These are phyloP conservation scores for Fusarium camptoceras DNA, from an alignment of 2,329 filamentous ascomycete genomes.

Conservation along the genomic window DNA sequence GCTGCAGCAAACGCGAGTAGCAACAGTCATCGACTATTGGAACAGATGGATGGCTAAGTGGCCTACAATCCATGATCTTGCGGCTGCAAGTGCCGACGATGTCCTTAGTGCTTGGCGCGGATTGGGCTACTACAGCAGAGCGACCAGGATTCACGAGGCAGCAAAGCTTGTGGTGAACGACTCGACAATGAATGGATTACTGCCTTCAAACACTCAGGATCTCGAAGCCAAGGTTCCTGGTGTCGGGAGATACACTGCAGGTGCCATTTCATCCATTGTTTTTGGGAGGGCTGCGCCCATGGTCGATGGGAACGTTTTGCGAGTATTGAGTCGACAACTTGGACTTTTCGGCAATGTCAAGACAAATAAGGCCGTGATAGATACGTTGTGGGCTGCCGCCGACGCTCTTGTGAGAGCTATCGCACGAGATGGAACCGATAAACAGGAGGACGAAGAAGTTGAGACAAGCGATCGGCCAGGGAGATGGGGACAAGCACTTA, in stretches of 20 bases:
- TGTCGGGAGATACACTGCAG: constrained; percentile 72
- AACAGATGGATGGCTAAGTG: constrained; percentile 70
- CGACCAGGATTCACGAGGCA: constrained; percentile 68
- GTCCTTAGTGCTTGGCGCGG: constrained; percentile 71
- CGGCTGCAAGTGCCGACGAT: constrained; percentile 64
- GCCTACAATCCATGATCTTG: constrained; percentile 69
- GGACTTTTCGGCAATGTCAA: constrained; percentile 69
- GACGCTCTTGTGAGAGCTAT: constrained; percentile 65
- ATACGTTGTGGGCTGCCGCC: constrained; percentile 69
- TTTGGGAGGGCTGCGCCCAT: constrained; percentile 70
- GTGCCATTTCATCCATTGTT: constrained; percentile 71
- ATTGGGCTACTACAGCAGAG: constrained; percentile 73
- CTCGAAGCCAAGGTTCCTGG: constrained; percentile 66
- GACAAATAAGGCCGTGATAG: constrained; percentile 63
- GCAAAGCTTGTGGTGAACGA: constrained; percentile 63
- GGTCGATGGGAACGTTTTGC: constrained; percentile 72
- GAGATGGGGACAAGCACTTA: constrained; percentile 72
- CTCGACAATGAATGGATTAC: constrained; percentile 56
- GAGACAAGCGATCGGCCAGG: constrained; percentile 64
- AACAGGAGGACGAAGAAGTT: constrained; percentile 39
- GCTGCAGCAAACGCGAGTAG: constrained; percentile 74
- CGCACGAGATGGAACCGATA: constrained; percentile 53
- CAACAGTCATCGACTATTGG: constrained; percentile 72
- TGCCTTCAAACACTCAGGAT: constrained; percentile 60
- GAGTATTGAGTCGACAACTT: constrained; percentile 70